Conservation (phyloP, 805 yeast genomes). For the Saccharomyces eubayanus region DNA sequence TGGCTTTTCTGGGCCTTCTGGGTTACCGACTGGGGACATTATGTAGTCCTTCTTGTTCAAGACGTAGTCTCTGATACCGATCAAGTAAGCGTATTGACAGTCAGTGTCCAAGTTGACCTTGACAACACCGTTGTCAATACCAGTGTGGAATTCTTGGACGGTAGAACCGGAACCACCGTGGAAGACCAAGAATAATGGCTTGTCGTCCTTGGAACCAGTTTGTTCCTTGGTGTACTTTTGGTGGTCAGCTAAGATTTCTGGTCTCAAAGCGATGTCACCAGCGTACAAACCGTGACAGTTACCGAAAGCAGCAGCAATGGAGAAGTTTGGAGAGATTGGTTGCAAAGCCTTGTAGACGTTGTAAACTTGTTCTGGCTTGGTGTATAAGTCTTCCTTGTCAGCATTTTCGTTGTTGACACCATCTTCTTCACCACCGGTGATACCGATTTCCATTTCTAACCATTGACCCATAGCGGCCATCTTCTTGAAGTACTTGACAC, state of each 20-base stretch:
- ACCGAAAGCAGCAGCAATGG: conserved; percentile 99
- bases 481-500: conserved; percentile 91
- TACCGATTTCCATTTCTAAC: conserved; percentile 99
- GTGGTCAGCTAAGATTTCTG: conserved; percentile 91
- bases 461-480: conserved; percentile 92
- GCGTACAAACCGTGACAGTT: conserved; percentile 99
- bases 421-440: conserved; percentile 99
- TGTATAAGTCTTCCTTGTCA: conserved; percentile 79
- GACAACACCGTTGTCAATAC: conserved; percentile 89
- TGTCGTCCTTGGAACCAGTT: conserved; percentile 40
- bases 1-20: conserved; percentile 98
- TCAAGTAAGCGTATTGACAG: conserved; percentile 95
- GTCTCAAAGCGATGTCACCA: conserved; percentile 91
- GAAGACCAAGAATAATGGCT: conserved; percentile 95
- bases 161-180: conserved; percentile 99
- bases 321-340: conserved; percentile 93
- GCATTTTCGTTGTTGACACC: conserved; percentile 98
- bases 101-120: conserved; percentile 99
- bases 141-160: conserved; percentile 83
- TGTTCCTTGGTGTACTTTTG: conserved; percentile 78
- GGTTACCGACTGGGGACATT: conserved; percentile 89
- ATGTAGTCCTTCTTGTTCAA: conserved; percentile 94
- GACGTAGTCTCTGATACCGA: conserved; percentile 96
- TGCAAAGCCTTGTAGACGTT: conserved; percentile 83
- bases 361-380: conserved; percentile 90